Base-by-base conservation (phyloP, 345 rosid species). In the Eutrema heterophyllum region DNA sequence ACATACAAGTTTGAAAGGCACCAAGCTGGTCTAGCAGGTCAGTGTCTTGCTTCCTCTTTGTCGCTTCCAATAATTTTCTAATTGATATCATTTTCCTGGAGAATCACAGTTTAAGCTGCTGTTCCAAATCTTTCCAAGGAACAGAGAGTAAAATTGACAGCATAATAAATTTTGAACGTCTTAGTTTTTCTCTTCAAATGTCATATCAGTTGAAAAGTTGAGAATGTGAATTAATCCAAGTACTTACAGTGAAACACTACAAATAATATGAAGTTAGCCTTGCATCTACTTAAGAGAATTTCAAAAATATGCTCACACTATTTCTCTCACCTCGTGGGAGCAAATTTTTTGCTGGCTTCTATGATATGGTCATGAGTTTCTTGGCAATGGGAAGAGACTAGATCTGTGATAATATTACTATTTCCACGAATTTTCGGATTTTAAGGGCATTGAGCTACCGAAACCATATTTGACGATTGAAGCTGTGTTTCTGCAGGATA, bases 1-100 rank as follows among this genome's bases (percentile, higher is more conserved):
- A 90, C 96, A 10, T 90, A 88, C 83, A 90, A 90, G 81, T 90
- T 90, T 75, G 91, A 88, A 56, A 90, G 74, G 69, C 82, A 86
- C 74, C 83, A 78, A 70, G 84, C 84, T 64, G 96, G 96, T 79
- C 80, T 88, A 77, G 88, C 88, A 84, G 96, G 96, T 88, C 70
- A 57, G 66, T 77, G 46, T 29, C 38, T 65, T 32, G 56, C 30
- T 57, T 30, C 27, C 33, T 14, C 32, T 77, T 54, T 64, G 33
- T n/a, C n/a, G 32, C 40, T 62, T 69, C 41, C 2, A 10, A 7
- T 68, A 27, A 11, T 54, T 55, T 11, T 58, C 36, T 57, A n/a
- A 10, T 29, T 9, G 21, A 74, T 35, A 49, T 45, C 10, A 10
- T 8, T 77, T 2, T 12, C 26, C 41, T 48, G 57, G 50, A 18